Evolutionary conservation across 73 alveolate species (phyloP).

Genomic region (Blepharisma stoltei): DNA sequence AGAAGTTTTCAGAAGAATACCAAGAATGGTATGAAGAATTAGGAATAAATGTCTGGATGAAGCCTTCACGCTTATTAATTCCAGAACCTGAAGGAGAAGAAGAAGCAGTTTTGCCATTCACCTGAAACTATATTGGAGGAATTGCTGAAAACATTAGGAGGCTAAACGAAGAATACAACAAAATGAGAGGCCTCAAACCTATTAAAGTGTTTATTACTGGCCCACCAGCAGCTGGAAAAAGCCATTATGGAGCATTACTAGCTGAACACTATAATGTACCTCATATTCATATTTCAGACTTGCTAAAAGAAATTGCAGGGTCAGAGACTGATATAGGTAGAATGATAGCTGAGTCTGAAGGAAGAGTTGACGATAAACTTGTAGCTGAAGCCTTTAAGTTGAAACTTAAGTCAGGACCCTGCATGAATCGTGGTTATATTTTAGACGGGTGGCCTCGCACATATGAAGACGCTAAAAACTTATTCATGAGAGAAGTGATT

Average conservation of each 20-base stretch:
- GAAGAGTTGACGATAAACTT: conserved; percentile 70
- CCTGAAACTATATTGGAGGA: conserved; percentile 79
- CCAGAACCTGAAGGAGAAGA: conserved; percentile 46
- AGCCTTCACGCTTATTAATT: conserved; percentile 38
- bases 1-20: conserved; percentile 37
- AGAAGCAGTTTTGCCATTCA: conserved; percentile 50
- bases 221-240: conserved; percentile 90
- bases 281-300: conserved; percentile 69
- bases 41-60: conserved; percentile 45
- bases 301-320: conserved; percentile 40
- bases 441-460: conserved; percentile 89
- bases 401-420: conserved; percentile 62
- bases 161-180: conserved; percentile 71
- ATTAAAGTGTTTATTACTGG: conserved; percentile 77
- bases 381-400: conserved; percentile 66
- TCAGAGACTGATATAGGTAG: conserved; percentile 44
- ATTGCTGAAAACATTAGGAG: conserved; percentile 53
- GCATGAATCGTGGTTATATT: conserved; percentile 89
- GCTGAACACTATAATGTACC: conserved; percentile 78
- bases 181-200: conserved; percentile 70
- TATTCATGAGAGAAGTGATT: conserved; percentile 43
- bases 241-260: conserved; percentile 58
- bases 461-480: conserved; percentile 66
- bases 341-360: conserved; percentile 59
- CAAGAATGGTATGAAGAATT: conserved; percentile 67